A percentile compares a stretch with the other conserved stretches of the same genome.
These are phyloP conservation scores for Rhizophora apiculata DNA, from an alignment of 345 rosid species.

Conservation along the genomic window DNA sequence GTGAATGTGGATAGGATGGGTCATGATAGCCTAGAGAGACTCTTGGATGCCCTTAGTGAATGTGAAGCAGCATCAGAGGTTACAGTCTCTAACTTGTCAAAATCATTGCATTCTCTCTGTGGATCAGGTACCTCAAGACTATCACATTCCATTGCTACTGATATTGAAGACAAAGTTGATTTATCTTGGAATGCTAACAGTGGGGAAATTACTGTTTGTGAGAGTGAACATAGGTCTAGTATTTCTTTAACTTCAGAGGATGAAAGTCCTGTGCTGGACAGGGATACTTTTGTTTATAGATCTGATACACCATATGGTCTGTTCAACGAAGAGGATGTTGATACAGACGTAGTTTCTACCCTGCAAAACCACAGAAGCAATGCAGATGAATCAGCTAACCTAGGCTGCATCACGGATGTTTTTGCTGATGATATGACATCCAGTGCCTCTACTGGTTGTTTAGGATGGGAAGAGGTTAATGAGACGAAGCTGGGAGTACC, in stretches of 20 bases:
- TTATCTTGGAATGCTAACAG: neutral
- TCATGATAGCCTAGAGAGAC: conserved; percentile 39
- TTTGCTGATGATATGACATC: neutral
- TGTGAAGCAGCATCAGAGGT: conserved; percentile 51
- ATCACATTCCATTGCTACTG: conserved; percentile 10
- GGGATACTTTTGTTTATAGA: conserved; percentile 6
- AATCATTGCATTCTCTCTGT: conserved; percentile 46
- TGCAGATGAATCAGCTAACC: neutral
- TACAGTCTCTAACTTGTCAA: conserved; percentile 58
- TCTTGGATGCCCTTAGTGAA: conserved; percentile 43
- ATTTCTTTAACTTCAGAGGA: neutral
- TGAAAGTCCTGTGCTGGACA: conserved; percentile 7
- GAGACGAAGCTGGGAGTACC: conserved; percentile 17
- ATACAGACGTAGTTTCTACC: conserved; percentile 4
- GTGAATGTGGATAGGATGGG: conserved; percentile 39
- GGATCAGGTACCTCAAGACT: conserved; percentile 23
- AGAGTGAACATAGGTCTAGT: conserved; percentile 4
- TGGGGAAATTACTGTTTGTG: neutral
- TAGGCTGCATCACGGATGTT: neutral
- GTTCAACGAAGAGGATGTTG: neutral
- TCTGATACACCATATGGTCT: neutral
- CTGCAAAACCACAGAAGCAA: neutral
- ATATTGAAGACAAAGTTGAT: neutral
- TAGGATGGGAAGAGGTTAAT: conserved; percentile 26
- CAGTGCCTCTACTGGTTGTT: conserved; percentile 21